Evolutionary conservation across 164 flowering plant species (phyloP), one percentile per base, ranked within the genome.

Genomic region (Magnolia changhungtana): DNA sequence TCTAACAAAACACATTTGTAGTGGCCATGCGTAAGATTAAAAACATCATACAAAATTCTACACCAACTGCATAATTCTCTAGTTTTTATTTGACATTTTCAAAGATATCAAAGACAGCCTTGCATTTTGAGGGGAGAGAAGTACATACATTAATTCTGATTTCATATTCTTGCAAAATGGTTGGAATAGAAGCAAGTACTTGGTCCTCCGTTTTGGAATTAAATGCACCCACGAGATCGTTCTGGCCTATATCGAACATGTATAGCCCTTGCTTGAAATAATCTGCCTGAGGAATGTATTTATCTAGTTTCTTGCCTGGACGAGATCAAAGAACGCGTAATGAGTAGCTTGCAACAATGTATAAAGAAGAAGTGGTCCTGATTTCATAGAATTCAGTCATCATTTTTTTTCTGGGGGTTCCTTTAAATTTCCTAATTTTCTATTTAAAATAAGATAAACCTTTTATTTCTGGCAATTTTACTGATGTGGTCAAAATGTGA

Each of bases 241-340:
- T 96, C 84, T 93, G 99, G 74, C 98, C 98, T 68, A 96, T 89
- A 79, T 96, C 99, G 52, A 96, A 90, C 92, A 87, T 93, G 85
- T 91, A 96, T 10, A 96, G 89, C 21, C 86, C 97, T 80, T 85
- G 87, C 49, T 37, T 71, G 71, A 96, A 96, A 73, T 72, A 86
- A 50, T 88, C 89, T 79, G 79, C 79, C 16, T 76, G 71, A 0
- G 99, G 99, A 14, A 96, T 61, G 71, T 85, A 91, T 80, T 87
- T 91, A 8, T 78, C 82, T 58, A 75, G 64, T 69, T 83, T 89
- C 76, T 74, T 88, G n/a, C 89, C 99, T 96, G 84, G 72, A 81
- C 11, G 18, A 37, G 24, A 23, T 20, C 21, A 65, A 16, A 65
- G 37, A 63, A 63, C 2, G 18, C 27, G 2, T 21, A 21, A 8